Percentiles rank a stretch among this genome's conserved stretches.
Conservation (phyloP, 2,329 filamentous ascomycete genomes). For the Cladosporium halotolerans region DNA sequence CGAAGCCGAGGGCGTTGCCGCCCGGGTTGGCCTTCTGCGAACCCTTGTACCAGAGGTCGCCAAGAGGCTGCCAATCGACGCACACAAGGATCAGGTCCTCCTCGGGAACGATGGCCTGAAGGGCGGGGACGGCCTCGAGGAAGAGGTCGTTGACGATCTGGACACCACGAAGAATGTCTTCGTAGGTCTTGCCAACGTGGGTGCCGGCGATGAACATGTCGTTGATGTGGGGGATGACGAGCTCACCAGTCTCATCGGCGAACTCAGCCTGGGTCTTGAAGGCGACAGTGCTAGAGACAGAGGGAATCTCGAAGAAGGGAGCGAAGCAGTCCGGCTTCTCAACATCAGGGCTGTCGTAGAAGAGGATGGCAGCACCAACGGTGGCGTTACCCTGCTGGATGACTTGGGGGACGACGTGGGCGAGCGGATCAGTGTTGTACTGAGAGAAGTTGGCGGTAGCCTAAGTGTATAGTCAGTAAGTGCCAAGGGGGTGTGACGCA, state of each 20-base stretch:
- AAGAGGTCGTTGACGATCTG: conserved; percentile 10
- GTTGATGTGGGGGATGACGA: conserved; percentile 3
- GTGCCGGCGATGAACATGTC: conserved; percentile 10
- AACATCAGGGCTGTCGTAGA: conserved; percentile 4
- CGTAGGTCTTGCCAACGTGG: conserved; percentile 8
- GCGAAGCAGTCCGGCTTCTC: conserved; percentile 8
- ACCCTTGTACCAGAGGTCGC: conserved; percentile 7
- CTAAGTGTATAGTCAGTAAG: neutral
- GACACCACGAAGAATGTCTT: conserved; percentile 2
- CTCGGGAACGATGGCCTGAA: conserved; percentile 7
- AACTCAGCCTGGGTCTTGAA: conserved; percentile 6
- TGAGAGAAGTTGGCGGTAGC: conserved; percentile 9
- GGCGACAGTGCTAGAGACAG: conserved; percentile 1
- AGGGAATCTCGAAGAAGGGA: conserved; percentile 7
- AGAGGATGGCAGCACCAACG: conserved; percentile 3
- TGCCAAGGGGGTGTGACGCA: neutral
- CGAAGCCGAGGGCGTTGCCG: conserved; percentile 17
- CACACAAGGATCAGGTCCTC: conserved; percentile 10
- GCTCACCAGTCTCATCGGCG: conserved; percentile 8
- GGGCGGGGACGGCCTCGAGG: conserved; percentile 5
- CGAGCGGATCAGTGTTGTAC: conserved; percentile 10
- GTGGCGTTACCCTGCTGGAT: conserved; percentile 6
- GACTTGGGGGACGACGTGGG: conserved; percentile 7
- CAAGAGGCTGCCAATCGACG: conserved; percentile 9
- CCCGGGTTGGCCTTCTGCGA: conserved; percentile 8